Conservation (phyloP, 441 rosid genomes). For the Gossypium schwendimanii region DNA sequence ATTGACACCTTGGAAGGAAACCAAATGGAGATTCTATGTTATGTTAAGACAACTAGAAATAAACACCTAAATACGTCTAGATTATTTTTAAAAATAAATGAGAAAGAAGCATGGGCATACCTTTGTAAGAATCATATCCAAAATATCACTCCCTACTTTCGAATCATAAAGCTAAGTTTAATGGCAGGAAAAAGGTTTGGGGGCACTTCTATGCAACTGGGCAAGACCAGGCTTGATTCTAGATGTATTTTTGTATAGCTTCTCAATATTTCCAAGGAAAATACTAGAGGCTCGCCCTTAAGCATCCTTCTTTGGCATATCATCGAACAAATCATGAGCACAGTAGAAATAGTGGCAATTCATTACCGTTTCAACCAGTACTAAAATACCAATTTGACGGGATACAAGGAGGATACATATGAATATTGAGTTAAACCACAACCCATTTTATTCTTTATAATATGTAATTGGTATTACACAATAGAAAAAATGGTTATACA, state of each 20-base stretch:
- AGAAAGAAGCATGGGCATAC: constrained; percentile 19
- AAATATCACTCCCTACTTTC: constrained; percentile 48
- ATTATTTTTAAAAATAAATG: neutral
- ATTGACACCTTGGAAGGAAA: too few species aligned
- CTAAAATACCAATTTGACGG: neutral
- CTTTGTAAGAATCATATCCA: constrained; percentile 70
- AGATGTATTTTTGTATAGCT: too few species aligned
- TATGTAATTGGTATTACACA: neutral
- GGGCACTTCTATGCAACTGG: too few species aligned
- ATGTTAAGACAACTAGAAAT: neutral
- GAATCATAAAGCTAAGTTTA: constrained; percentile 58
- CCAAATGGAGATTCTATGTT: too few species aligned
- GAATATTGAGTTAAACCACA: neutral
- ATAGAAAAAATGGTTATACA: neutral
- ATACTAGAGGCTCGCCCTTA: too few species aligned
- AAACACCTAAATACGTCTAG: neutral
- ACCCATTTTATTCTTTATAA: neutral
- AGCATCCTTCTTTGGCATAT: too few species aligned
- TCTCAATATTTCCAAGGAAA: too few species aligned
- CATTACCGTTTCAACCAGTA: neutral
- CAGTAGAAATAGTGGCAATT: too few species aligned
- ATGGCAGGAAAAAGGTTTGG: constrained; percentile 35
- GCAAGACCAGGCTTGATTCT: too few species aligned
- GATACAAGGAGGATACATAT: neutral
- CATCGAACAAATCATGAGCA: too few species aligned